Conservation (phyloP, 805 yeast genomes). For the Hanseniaspora taiwanica region DNA sequence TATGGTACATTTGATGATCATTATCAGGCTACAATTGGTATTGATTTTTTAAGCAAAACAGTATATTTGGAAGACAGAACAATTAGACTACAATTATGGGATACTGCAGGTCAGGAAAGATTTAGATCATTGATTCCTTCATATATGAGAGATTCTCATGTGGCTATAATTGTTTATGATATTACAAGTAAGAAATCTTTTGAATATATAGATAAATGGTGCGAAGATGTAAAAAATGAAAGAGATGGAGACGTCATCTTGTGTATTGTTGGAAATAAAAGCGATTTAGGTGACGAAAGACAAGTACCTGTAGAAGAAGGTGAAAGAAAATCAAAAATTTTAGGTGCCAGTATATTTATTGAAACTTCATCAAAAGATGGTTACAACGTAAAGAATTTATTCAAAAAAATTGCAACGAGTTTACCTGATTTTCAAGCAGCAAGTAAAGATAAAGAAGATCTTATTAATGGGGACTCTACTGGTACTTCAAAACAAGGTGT, state of each 20-base stretch:
- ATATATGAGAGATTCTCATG: conserved; percentile 89
- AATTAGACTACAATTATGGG: conserved; percentile 91
- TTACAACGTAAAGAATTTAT: conserved; percentile 78
- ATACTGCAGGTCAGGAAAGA: conserved; percentile 94
- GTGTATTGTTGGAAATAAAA: conserved; percentile 85
- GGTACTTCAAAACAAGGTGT: conserved; percentile 24
- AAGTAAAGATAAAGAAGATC: conserved; percentile 9
- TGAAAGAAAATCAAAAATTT: conserved; percentile 53
- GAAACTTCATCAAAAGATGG: conserved; percentile 95
- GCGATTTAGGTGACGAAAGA: conserved; percentile 67
- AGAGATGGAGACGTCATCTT: conserved; percentile 76
- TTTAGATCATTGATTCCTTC: conserved; percentile 91
- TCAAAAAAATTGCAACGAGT: conserved; percentile 81
- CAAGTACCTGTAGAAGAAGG: conserved; percentile 80
- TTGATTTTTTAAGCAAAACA: conserved; percentile 86
- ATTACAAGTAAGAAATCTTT: conserved; percentile 78
- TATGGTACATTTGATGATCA: conserved; percentile 94
- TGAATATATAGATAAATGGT: conserved; percentile 79
- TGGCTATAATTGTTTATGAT: conserved; percentile 94
- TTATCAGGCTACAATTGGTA: conserved; percentile 90
- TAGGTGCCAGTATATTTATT: conserved; percentile 69
- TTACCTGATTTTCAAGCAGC: conserved; percentile 65
- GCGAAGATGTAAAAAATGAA: conserved; percentile 86
- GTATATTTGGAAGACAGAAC: conserved; percentile 95
- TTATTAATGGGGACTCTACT: conserved; percentile 14